phyloP scores from a whole-genome alignment of 225 moss, liverwort and hornwort species.

The Sphagnum contortum region DNA sequence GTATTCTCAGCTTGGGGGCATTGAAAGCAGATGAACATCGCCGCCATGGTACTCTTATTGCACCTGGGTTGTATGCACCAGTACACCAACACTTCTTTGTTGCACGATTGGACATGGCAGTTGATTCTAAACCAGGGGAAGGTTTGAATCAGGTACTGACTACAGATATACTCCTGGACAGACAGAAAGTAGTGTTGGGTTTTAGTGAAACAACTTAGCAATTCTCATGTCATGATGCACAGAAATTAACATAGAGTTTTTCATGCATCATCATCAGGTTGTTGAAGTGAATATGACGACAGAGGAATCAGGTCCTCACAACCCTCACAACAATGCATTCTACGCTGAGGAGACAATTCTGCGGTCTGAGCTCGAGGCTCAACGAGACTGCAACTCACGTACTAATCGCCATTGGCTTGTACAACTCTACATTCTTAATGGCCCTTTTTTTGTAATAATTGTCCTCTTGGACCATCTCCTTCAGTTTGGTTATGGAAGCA shows the following conservation, averaged over 20 bases:
- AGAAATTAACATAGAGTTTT: background rate
- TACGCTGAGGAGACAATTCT: conserved; percentile 69
- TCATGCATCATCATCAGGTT: conserved; percentile 20
- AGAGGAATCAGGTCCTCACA: conserved; percentile 57
- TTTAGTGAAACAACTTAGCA: background rate
- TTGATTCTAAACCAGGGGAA: conserved; percentile 73
- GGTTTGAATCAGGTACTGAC: conserved; percentile 55
- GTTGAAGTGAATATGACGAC: conserved; percentile 72
- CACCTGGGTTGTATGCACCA: conserved; percentile 76
- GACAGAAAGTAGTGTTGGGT: background rate
- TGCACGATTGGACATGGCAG: conserved; percentile 74
- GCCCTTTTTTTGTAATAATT: no score
- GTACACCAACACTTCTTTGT: conserved; percentile 87
- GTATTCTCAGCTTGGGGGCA: conserved; percentile 68
- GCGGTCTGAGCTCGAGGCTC: conserved; percentile 64
- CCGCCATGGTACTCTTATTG: conserved; percentile 73
- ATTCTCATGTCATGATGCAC: background rate
- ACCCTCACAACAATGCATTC: conserved; percentile 72
- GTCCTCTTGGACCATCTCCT: no score
- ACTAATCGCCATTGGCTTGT: conserved; percentile 86
- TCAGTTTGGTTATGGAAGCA: no score
- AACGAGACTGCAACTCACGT: conserved; percentile 72
- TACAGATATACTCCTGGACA: no score
- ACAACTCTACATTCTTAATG: conserved; percentile 4
- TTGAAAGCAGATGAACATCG: conserved; percentile 61